phyloP scores from a whole-genome alignment of 257 asterid species.

The Primulina tabacum region DNA sequence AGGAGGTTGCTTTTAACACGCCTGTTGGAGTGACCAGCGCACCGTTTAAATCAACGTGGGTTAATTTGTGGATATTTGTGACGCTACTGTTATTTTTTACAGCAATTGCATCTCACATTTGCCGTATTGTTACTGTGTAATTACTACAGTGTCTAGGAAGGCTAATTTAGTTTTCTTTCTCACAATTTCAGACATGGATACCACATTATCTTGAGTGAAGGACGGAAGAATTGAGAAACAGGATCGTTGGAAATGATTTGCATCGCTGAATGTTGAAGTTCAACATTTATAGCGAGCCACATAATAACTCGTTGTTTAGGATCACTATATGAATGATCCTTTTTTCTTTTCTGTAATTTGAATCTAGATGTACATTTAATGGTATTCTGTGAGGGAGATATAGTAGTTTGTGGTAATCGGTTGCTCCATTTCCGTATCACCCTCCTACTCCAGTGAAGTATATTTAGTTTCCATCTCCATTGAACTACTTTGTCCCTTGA shows the following conservation, averaged over 20 bases:
- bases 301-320: constrained; percentile 16
- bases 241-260: constrained; percentile 20
- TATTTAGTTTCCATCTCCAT: background rate
- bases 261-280: constrained; percentile 16
- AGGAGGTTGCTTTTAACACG: constrained; percentile 96
- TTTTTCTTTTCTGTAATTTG: background rate
- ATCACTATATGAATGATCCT: constrained; percentile 10
- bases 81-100: constrained; percentile 17
- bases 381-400: constrained; percentile 9
- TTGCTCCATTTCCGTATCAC: background rate
- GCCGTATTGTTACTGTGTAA: background rate
- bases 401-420: background rate
- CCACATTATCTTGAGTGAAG: constrained; percentile 87
- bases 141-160: background rate
- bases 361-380: constrained; percentile 7
- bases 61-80: constrained; percentile 9
- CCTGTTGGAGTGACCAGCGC: constrained; percentile 82
- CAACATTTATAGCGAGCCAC: constrained; percentile 9
- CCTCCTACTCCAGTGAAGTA: background rate
- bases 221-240: constrained; percentile 81
- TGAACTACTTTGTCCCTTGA: background rate
- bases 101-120: background rate
- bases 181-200: constrained; percentile 78
- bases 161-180: constrained; percentile 19
- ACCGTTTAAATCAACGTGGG: constrained; percentile 94